Evolutionary conservation across 1,139 yeast species (phyloP).

Genomic region (Pneumocystis canis): DNA sequence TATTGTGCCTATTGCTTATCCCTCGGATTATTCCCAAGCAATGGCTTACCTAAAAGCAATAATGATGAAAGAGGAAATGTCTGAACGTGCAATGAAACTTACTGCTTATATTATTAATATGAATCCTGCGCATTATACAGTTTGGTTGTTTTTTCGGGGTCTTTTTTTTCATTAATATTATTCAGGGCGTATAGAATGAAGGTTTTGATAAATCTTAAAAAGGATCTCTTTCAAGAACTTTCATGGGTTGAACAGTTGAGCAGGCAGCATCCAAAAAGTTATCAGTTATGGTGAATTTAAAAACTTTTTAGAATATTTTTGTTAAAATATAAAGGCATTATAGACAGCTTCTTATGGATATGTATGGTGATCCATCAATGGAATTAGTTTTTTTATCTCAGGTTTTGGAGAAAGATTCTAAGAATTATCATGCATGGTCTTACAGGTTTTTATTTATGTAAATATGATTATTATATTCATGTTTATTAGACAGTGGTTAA

Average conservation of each 20-base stretch:
- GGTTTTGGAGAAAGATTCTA: slow-evolving; percentile 51
- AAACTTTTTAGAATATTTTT: slow-evolving; percentile 24
- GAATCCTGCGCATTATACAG: slow-evolving; percentile 84
- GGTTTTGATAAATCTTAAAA: slow-evolving; percentile 28
- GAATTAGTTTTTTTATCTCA: slow-evolving; percentile 8
- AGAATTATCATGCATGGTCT: slow-evolving; percentile 95
- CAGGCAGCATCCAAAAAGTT: slow-evolving; percentile 66
- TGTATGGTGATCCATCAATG: slow-evolving; percentile 11
- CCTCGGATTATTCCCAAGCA: slow-evolving; percentile 47
- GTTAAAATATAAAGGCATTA: slow-evolving; percentile 1
- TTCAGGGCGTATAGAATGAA: slow-evolving; percentile 42
- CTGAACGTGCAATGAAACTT: slow-evolving; percentile 55
- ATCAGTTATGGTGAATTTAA: slow-evolving; percentile 92
- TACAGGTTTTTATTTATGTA: slow-evolving; percentile 40
- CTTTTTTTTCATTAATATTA: slow-evolving; percentile 14
- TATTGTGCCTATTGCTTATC: slow-evolving; percentile 64
- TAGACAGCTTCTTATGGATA: slow-evolving; percentile 6
- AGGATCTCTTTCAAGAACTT: slow-evolving; percentile 34
- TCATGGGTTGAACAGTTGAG: slow-evolving; percentile 72
- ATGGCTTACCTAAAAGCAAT: slow-evolving; percentile 53
- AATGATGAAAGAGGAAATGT: slow-evolving; percentile 44
- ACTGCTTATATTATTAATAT: slow-evolving; percentile 48
- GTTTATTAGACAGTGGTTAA: slow-evolving; percentile 27
- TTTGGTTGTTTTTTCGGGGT: slow-evolving; percentile 38
- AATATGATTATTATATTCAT: slow-evolving; percentile 49